Conservation (phyloP, 2,329 filamentous ascomycete species). For the Blastomyces emzantsi region DNA sequence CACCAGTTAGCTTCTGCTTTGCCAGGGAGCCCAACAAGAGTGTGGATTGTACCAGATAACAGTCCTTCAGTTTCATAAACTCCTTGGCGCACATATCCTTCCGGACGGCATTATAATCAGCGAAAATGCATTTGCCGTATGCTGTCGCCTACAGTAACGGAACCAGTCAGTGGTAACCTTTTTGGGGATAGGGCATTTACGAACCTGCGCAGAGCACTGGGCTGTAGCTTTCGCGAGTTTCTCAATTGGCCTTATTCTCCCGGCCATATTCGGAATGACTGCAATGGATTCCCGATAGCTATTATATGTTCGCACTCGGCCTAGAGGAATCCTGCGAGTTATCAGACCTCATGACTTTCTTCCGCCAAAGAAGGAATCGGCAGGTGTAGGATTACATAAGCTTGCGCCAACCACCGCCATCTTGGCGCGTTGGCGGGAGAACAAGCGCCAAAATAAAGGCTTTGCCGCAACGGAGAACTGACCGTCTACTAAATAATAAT, state of each 20-base stretch:
- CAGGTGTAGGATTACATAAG: background rate
- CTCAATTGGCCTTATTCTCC: constrained; percentile 54
- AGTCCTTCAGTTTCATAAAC: constrained; percentile 78
- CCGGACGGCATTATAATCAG: constrained; percentile 80
- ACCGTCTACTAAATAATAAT: background rate
- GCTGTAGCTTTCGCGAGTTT: constrained; percentile 57
- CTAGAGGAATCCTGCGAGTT: background rate
- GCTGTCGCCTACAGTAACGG: constrained; percentile 54
- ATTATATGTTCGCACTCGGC: background rate
- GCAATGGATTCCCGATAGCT: background rate
- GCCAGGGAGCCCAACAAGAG: background rate
- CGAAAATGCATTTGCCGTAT: constrained; percentile 86
- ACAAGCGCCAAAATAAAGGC: background rate
- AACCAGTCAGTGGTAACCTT: background rate
- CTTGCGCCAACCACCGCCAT: background rate
- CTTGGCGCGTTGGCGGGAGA: background rate
- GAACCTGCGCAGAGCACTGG: constrained; percentile 58
- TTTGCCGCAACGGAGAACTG: background rate
- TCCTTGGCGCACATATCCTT: constrained; percentile 86
- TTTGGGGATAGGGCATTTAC: constrained; percentile 13
- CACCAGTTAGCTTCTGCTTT: constrained; percentile 6
- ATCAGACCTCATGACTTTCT: background rate
- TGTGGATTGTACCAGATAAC: constrained; percentile 59
- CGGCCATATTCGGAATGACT: constrained; percentile 31
- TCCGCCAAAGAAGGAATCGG: background rate